Evolutionary conservation across 768 basidiomycete species (phyloP).

Genomic region (Podaxis mareebaensis): DNA sequence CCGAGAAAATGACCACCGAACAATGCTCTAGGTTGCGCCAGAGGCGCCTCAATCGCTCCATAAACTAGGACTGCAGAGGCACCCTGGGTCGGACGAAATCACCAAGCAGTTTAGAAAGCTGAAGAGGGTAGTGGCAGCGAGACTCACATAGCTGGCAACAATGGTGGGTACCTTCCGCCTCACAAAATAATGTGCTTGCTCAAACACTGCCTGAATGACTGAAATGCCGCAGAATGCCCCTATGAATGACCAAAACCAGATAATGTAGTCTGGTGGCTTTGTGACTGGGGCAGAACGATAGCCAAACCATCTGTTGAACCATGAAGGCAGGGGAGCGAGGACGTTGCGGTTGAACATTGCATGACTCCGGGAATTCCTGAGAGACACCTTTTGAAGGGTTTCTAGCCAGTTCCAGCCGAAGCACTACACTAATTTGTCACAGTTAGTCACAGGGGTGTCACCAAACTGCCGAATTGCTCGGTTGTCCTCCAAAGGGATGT

Average conservation of each 20-base stretch:
- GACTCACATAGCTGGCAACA: constrained; percentile 48
- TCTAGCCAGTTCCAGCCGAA: too few species aligned
- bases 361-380: background rate
- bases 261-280: constrained; percentile 32
- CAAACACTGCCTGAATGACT: constrained; percentile 50
- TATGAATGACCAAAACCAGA: constrained; percentile 55
- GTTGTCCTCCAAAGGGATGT: background rate
- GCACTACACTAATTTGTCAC: background rate
- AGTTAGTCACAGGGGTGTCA: background rate
- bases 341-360: constrained; percentile 16
- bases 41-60: constrained; percentile 50
- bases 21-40: constrained; percentile 53
- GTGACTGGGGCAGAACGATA: constrained; percentile 37
- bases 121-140: background rate
- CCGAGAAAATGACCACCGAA: constrained; percentile 54
- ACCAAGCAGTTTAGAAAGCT: background rate
- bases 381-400: background rate
- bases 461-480: background rate
- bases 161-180: constrained; percentile 45
- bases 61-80: constrained; percentile 58
- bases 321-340: constrained; percentile 36
- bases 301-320: constrained; percentile 45
- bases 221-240: constrained; percentile 52
- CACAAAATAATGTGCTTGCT: constrained; percentile 47
- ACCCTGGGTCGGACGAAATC: constrained; percentile 36